A percentile compares a stretch with the other conserved stretches of the same genome.
phyloP scores from a whole-genome alignment of 257 asterid genomes.

The Cordia subcordata region DNA sequence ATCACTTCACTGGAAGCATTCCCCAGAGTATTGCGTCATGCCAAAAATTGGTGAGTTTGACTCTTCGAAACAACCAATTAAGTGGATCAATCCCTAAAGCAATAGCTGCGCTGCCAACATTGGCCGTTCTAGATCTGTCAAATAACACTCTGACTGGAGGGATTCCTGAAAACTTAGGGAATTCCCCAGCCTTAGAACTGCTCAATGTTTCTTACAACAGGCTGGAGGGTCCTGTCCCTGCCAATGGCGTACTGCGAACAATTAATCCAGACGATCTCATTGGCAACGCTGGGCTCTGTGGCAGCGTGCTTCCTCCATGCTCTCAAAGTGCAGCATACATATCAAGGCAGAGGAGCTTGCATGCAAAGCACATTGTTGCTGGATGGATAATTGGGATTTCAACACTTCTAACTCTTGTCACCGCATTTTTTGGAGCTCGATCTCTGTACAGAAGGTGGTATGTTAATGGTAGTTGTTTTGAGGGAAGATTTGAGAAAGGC shows the following conservation, averaged over 20 bases:
- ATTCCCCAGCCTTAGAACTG: conserved; percentile 48
- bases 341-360: conserved; percentile 20
- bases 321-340: conserved; percentile 13
- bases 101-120: conserved; percentile 41
- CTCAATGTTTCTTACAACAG: conserved; percentile 52
- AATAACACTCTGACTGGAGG: conserved; percentile 50
- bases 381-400: conserved; percentile 49
- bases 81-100: conserved; percentile 39
- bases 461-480: conserved; percentile 35
- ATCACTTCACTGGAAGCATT: conserved; percentile 33
- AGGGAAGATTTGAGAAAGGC: conserved; percentile 33
- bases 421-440: conserved; percentile 26
- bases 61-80: conserved; percentile 29
- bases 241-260: conserved; percentile 39
- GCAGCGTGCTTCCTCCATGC: conserved; percentile 55
- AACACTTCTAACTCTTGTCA: conserved; percentile 24
- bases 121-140: conserved; percentile 49
- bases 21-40: conserved; percentile 43
- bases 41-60: conserved; percentile 30
- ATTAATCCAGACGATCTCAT: conserved; percentile 39
- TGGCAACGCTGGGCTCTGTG: conserved; percentile 55
- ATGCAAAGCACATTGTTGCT: conserved; percentile 24
- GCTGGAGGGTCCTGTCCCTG: conserved; percentile 52
- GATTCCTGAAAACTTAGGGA: conserved; percentile 51
- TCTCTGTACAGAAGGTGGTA: conserved; percentile 33